A percentile compares a stretch with the other conserved stretches of the same genome.
Evolutionary conservation across 2,329 filamentous ascomycete species (phyloP).

Genomic region (Emergomyces africanus): DNA sequence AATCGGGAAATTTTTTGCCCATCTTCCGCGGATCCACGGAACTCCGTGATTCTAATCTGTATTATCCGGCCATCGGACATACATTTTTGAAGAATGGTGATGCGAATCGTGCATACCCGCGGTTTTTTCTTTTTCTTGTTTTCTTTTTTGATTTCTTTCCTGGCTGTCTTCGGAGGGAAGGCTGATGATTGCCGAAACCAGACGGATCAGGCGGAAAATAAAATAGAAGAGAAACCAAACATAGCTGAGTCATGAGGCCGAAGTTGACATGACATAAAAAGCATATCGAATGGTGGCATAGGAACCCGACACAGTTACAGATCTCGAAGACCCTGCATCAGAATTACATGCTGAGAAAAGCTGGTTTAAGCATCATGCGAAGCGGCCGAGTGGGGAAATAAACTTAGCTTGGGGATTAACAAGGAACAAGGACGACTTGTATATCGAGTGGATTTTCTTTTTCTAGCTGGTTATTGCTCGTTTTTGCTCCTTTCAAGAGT

Average conservation of each 20-base stretch:
- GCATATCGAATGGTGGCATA: not conserved
- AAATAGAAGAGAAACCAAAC: not conserved
- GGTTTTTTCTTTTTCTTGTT: not conserved
- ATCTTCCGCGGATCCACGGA: not conserved
- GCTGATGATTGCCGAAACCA: not conserved
- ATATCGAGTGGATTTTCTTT: too few relatives aligned
- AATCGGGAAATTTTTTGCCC: not conserved
- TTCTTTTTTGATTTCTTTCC: not conserved
- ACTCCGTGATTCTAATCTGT: not conserved
- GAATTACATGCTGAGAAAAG: not conserved
- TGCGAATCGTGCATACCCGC: not conserved
- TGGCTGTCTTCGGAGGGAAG: not conserved
- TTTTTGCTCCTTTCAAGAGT: too few relatives aligned
- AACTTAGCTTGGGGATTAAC: too few relatives aligned
- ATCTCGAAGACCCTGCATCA: not conserved
- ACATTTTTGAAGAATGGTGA: not conserved
- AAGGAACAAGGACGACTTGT: too few relatives aligned
- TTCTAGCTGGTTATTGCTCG: too few relatives aligned
- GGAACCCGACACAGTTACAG: not conserved
- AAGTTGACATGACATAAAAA: not conserved
- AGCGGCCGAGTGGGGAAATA: too few relatives aligned
- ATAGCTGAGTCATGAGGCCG: not conserved
- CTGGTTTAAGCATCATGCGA: too few relatives aligned
- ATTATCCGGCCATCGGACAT: not conserved
- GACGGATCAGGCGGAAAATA: not conserved